These are phyloP conservation scores for Irpex lacteus DNA, from an alignment of 1,284 basidiomycete genomes.

Conservation along the genomic window DNA sequence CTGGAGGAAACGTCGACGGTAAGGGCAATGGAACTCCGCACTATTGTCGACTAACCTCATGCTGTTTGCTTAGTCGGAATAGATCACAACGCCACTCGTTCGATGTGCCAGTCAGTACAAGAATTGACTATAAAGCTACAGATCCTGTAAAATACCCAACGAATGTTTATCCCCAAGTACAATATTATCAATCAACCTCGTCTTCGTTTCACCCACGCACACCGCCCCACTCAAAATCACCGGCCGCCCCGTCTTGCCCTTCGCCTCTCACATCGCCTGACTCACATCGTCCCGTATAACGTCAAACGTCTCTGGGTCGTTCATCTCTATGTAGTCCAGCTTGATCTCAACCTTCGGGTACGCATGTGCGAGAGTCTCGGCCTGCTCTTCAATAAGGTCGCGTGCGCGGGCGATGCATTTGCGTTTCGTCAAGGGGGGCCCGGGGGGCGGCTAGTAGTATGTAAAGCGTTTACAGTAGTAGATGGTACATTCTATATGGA, in stretches of 20 bases:
- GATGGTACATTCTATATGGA: too few relatives aligned
- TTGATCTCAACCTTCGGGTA: slow-evolving; percentile 47
- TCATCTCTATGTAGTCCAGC: slow-evolving; percentile 89
- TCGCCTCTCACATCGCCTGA: slow-evolving; percentile 25
- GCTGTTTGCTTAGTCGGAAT: too few relatives aligned
- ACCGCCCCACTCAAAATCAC: slow-evolving; percentile 58
- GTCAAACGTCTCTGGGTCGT: slow-evolving; percentile 77
- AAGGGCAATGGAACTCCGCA: too few relatives aligned
- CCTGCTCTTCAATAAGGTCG: slow-evolving; percentile 33
- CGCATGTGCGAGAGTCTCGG: neutral
- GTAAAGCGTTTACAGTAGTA: too few relatives aligned
- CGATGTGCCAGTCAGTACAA: too few relatives aligned
- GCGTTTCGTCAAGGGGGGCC: slow-evolving; percentile 38
- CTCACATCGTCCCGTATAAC: slow-evolving; percentile 38
- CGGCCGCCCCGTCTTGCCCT: slow-evolving; percentile 30
- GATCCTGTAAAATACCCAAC: slow-evolving; percentile 20
- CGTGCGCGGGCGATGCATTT: slow-evolving; percentile 49
- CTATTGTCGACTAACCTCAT: too few relatives aligned
- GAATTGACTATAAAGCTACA: too few relatives aligned
- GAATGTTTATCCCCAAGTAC: slow-evolving; percentile 57
- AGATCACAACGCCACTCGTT: too few relatives aligned
- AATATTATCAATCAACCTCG: slow-evolving; percentile 92
- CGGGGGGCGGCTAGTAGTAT: too few relatives aligned
- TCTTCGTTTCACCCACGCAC: slow-evolving; percentile 76
- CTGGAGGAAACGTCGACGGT: too few relatives aligned